Conservation (phyloP, 1,139 yeast genomes). For the Kodamaea suecica region DNA sequence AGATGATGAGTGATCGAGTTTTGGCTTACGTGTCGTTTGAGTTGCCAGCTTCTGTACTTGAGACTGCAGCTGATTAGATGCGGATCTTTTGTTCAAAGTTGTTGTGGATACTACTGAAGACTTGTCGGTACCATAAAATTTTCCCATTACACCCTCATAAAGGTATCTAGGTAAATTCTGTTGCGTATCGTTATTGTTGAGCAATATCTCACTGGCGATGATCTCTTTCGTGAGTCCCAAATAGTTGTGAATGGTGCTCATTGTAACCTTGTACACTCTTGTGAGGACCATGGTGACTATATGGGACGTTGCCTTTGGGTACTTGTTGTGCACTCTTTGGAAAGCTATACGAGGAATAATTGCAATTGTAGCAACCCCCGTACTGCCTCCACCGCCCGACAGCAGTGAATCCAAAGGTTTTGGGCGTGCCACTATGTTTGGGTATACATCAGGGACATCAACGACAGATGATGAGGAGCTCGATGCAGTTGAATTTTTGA, state of each 20-base stretch:
- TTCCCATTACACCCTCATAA: conserved; percentile 54
- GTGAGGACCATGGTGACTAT: conserved; percentile 91
- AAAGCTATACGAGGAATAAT: conserved; percentile 88
- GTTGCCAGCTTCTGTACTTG: background rate
- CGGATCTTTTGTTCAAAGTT: background rate
- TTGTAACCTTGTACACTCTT: conserved; percentile 82
- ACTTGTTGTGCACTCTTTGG: conserved; percentile 64
- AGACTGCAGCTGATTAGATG: background rate
- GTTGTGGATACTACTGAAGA: conserved; percentile 3
- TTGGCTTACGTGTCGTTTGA: conserved; percentile 2
- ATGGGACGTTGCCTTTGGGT: conserved; percentile 89
- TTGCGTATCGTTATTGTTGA: conserved; percentile 47
- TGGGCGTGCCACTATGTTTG: conserved; percentile 60
- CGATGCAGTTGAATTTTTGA: conserved; percentile 7
- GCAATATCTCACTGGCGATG: conserved; percentile 65
- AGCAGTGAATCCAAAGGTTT: conserved; percentile 18
- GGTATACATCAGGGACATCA: conserved; percentile 16
- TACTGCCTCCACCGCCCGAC: conserved; percentile 7
- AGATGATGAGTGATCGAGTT: conserved; percentile 30
- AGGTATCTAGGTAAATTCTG: conserved; percentile 56
- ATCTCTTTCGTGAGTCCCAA: conserved; percentile 82
- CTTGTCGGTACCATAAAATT: conserved; percentile 22
- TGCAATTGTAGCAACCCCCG: conserved; percentile 72
- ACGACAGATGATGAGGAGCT: conserved; percentile 5
- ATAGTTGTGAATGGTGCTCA: conserved; percentile 84